These are phyloP conservation scores for Neopestalotiopsis rosae DNA, from an alignment of 2,329 filamentous ascomycete species.

Conservation along the genomic window DNA sequence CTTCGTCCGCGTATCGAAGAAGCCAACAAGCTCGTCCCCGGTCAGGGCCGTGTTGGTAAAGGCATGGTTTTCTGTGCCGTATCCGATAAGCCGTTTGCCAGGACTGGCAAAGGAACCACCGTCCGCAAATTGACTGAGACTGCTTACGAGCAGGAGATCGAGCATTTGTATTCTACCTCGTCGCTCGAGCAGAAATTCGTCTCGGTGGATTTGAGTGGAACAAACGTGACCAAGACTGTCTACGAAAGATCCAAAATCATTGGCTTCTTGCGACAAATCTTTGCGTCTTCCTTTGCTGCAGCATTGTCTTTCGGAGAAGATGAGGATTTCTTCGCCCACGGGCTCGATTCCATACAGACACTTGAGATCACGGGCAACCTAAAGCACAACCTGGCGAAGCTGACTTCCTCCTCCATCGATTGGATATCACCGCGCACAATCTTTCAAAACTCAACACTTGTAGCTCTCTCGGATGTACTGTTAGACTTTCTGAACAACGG, in stretches of 20 bases:
- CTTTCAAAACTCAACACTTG: conserved; percentile 1
- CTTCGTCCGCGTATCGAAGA: conserved; percentile 10
- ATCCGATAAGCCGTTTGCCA: conserved; percentile 9
- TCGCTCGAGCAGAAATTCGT: background rate
- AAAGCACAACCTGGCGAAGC: conserved; percentile 17
- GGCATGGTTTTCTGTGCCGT: conserved; percentile 11
- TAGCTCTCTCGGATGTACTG: background rate
- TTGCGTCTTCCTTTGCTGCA: background rate
- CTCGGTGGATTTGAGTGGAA: background rate
- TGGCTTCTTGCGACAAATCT: conserved; percentile 4
- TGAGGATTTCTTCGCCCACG: conserved; percentile 23
- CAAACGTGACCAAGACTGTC: background rate
- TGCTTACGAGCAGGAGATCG: conserved; percentile 11
- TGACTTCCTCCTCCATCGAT: background rate
- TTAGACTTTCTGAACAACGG: background rate
- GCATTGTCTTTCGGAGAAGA: conserved; percentile 12
- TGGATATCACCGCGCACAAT: conserved; percentile 9
- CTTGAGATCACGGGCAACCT: conserved; percentile 18
- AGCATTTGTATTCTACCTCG: conserved; percentile 1
- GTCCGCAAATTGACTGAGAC: conserved; percentile 11
- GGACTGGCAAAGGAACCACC: conserved; percentile 14
- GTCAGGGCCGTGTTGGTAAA: conserved; percentile 3
- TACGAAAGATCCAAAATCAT: background rate
- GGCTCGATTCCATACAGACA: conserved; percentile 22
- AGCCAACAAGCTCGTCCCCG: conserved; percentile 5